phyloP scores from a whole-genome alignment of 768 basidiomycete genomes.

The Suillus bovinus region DNA sequence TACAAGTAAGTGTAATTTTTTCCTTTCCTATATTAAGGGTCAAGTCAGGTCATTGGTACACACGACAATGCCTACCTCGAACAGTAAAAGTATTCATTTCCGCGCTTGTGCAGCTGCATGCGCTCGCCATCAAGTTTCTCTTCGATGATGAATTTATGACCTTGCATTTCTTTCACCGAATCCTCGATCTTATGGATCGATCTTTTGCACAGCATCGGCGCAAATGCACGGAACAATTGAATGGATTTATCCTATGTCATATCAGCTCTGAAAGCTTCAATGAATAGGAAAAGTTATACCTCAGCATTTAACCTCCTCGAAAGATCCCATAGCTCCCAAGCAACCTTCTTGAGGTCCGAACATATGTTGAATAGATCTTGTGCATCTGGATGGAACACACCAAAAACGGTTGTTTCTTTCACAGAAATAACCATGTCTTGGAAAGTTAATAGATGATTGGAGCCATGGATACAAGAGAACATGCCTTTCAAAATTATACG shows the following conservation, averaged over 20 bases:
- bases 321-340: conserved; percentile 85
- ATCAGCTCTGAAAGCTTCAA: conserved; percentile 8
- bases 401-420: conserved; percentile 91
- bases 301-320: conserved; percentile 61
- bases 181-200: conserved; percentile 80
- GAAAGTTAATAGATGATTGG: background rate
- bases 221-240: conserved; percentile 82
- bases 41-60: background rate
- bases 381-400: conserved; percentile 92
- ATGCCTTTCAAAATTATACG: conserved; percentile 93
- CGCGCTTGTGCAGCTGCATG: conserved; percentile 92
- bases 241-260: conserved; percentile 75
- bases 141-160: conserved; percentile 82
- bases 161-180: conserved; percentile 82
- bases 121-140: conserved; percentile 98
- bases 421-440: conserved; percentile 90
- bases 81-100: conserved; percentile 89
- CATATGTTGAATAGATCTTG: conserved; percentile 94
- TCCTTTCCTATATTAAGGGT: conserved; percentile 60
- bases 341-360: conserved; percentile 93
- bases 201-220: conserved; percentile 94
- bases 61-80: conserved; percentile 58
- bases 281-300: conserved; percentile 30
- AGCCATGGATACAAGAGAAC: conserved; percentile 1
- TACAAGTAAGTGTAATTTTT: conserved; percentile 93